Evolutionary conservation across 495 filamentous ascomycete species (phyloP), one percentile per base, ranked within the genome.

Genomic region (Rhypophila decipiens): DNA sequence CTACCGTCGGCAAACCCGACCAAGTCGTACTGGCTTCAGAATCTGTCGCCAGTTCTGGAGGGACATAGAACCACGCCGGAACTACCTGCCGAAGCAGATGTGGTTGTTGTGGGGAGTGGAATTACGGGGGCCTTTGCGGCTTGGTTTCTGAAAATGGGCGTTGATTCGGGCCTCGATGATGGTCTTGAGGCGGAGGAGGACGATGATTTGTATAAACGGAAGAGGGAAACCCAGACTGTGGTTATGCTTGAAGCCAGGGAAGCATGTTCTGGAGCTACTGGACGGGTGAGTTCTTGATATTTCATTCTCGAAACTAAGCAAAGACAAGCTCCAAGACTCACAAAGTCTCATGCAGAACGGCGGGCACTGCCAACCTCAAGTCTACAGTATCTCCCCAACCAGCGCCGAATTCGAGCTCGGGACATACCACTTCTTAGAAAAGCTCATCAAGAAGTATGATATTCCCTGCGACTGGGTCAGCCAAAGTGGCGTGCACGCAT

Each of bases 241-340:
- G 72, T 88, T 1, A 82, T 93, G 73, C 68, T 95, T 2, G 88
- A 95, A 63, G 87, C 87, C 4, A 73, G 87, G 41, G 81, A 86
- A 63, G 79, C 82, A 8, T 90, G 85, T 58, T 87, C 75, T 68
- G 88, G 88, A 13, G 88, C 88, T 15, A 93, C 88, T 0, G 88
- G 88, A 0, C 69, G 87, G 48, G 78, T 81, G 43, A 60, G 72
- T 67, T n/a, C 5, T 39, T 7, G 10, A 22, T 13, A n/a, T 29
- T 17, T 48, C 8, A 33, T 7, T 7, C 7, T 8, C 8, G 29
- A 33, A 8, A 8, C 29, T 13, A 33, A 33, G 17, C 12, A 35
- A 11, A 2, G 31, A 35, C 3, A 5, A 35, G 8, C 12, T 15
- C 31, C 31, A 35, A 35, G 12, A 39, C 13, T 2, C 2, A 17